These are phyloP conservation scores for Metschnikowia similis DNA, from an alignment of 805 yeast species.

Conservation along the genomic window DNA sequence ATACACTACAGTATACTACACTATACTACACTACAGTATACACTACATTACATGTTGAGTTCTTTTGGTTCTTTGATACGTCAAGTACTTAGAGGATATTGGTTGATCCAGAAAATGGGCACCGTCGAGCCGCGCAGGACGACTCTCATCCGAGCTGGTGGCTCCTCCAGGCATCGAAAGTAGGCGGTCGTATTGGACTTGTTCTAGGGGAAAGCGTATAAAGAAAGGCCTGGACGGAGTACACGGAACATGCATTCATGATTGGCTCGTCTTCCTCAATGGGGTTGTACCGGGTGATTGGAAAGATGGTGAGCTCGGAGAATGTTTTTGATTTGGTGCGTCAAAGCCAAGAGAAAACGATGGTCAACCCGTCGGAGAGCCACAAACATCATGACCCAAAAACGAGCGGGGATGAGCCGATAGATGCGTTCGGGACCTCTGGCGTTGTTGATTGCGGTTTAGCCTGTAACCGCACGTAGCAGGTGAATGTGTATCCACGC, in stretches of 20 bases:
- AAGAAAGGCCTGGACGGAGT: conserved; percentile 88
- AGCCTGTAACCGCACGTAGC: no score
- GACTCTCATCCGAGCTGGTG: no score
- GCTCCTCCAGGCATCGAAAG: no score
- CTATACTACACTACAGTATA: no score
- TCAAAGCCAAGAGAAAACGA: conserved; percentile 52
- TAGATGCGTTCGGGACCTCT: conserved; percentile 82
- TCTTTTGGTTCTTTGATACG: no score
- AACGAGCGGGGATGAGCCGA: conserved; percentile 77
- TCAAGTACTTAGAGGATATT: no score
- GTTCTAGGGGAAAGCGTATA: conserved; percentile 85
- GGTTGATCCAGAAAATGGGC: no score
- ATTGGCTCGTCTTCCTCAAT: conserved; percentile 76
- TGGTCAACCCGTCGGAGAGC: conserved; percentile 61
- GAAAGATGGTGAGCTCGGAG: conserved; percentile 87
- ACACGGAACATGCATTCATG: conserved; percentile 84
- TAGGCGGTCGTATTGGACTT: no score
- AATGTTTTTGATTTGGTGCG: conserved; percentile 68
- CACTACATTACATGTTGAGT: no score
- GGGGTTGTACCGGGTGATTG: conserved; percentile 80
- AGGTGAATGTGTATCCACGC: no score
- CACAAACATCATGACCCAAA: conserved; percentile 90
- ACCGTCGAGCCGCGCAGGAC: no score
- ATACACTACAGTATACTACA: no score
- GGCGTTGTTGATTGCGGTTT: conserved; percentile 77